Evolutionary conservation across 2,329 filamentous ascomycete species (phyloP).

Genomic region (Beauveria brongniartii): DNA sequence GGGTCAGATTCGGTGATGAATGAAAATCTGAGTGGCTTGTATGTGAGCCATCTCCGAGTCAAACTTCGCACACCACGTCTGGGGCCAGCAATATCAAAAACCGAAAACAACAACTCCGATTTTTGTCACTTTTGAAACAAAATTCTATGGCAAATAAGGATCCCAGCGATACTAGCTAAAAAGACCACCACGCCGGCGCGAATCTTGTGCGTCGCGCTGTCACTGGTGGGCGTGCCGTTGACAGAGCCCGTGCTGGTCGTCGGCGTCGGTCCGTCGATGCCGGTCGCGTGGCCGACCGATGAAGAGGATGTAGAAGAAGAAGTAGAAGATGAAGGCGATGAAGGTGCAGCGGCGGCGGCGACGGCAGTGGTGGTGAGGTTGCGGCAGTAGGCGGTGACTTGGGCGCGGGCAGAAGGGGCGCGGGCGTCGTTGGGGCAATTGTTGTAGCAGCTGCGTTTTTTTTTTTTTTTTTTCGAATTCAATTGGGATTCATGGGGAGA

Average conservation of each 20-base stretch:
- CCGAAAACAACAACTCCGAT: background rate
- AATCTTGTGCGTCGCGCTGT: constrained; percentile 23
- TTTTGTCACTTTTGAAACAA: too few relatives aligned
- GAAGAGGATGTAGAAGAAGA: constrained; percentile 16
- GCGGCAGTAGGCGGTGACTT: constrained; percentile 38
- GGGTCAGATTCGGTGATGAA: too few relatives aligned
- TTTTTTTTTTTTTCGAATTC: background rate
- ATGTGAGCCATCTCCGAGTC: background rate
- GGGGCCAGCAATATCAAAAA: background rate
- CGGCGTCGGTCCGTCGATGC: constrained; percentile 15
- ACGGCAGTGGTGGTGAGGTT: constrained; percentile 31
- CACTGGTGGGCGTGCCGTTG: constrained; percentile 14
- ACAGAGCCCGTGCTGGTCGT: constrained; percentile 18
- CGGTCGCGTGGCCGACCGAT: constrained; percentile 16
- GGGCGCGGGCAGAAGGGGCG: constrained; percentile 24
- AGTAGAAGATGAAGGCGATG: constrained; percentile 16
- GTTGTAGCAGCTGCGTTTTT: constrained; percentile 40
- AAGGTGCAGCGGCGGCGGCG: constrained; percentile 10
- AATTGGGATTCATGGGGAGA: background rate
- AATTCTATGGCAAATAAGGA: constrained; percentile 26
- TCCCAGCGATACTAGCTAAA: constrained; percentile 30
- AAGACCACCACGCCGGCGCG: constrained; percentile 24
- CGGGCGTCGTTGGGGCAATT: constrained; percentile 46
- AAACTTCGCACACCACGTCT: background rate
- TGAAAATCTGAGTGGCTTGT: too few relatives aligned